Evolutionary conservation across 257 asterid genomes (phyloP).

Genomic region (Jasminum sambac): DNA sequence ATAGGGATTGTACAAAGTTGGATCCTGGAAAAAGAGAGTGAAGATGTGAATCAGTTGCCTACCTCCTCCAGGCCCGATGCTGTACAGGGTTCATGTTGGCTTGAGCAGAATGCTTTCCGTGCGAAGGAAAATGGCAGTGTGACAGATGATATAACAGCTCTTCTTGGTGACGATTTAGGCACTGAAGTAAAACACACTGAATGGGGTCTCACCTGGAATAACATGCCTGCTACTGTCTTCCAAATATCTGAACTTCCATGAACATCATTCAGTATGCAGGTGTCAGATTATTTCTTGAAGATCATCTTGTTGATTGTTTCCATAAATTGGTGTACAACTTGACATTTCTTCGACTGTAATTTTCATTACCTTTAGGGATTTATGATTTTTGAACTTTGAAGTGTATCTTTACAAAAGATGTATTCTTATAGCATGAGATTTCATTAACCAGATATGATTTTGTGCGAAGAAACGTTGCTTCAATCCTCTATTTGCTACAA

Average conservation of each 20-base stretch:
- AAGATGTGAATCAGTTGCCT: slow-evolving; percentile 18
- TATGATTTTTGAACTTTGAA: slow-evolving; percentile 7
- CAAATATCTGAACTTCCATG: slow-evolving; percentile 43
- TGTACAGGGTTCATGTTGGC: slow-evolving; percentile 55
- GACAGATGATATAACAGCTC: slow-evolving; percentile 28
- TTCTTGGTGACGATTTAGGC: slow-evolving; percentile 32
- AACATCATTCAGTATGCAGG: slow-evolving; percentile 7
- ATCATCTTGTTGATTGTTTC: background rate
- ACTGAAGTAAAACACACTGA: slow-evolving; percentile 28
- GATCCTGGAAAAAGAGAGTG: slow-evolving; percentile 33
- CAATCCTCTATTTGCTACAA: background rate
- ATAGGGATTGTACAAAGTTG: slow-evolving; percentile 38
- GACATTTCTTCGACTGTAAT: background rate
- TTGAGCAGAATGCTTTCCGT: slow-evolving; percentile 24
- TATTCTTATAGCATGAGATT: background rate
- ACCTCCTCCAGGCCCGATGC: slow-evolving; percentile 44
- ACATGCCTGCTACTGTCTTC: slow-evolving; percentile 45
- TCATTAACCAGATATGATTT: slow-evolving; percentile 1
- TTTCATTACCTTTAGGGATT: background rate
- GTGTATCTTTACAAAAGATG: slow-evolving; percentile 8
- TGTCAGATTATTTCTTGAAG: slow-evolving; percentile 23
- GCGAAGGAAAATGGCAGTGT: slow-evolving; percentile 26
- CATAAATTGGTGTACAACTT: background rate
- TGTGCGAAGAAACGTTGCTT: background rate
- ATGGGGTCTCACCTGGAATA: slow-evolving; percentile 43